Conservation (phyloP, 768 basidiomycete genomes). For the Mrakia gelida region DNA sequence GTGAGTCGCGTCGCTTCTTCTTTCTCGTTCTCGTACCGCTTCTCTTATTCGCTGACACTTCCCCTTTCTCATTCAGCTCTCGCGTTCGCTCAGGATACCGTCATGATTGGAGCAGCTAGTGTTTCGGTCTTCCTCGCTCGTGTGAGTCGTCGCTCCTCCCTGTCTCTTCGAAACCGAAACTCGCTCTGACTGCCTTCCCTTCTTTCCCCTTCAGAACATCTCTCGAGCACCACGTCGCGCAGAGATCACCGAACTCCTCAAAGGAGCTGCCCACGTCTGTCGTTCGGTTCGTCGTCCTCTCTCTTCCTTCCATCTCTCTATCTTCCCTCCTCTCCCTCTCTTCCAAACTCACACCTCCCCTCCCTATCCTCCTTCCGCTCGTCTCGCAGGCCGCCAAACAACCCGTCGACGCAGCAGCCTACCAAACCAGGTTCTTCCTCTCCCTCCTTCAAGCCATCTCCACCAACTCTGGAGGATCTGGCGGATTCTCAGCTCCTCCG, state of each 20-base stretch:
- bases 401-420: constrained; percentile 8
- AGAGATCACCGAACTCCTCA: neutral
- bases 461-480: neutral
- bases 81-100: neutral
- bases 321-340: neutral
- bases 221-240: neutral
- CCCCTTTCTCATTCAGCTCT: neutral
- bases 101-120: neutral
- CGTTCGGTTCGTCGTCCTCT: neutral
- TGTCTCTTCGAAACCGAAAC: neutral
- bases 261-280: neutral
- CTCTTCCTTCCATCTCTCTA: neutral
- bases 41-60: neutral
- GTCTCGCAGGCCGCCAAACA: constrained; percentile 2
- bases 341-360: too few relatives aligned
- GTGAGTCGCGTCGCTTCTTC: neutral
- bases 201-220: neutral
- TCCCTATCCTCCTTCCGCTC: neutral
- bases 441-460: constrained; percentile 4
- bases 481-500: neutral
- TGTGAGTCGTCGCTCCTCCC: neutral
- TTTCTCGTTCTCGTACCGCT: neutral
- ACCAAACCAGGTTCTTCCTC: constrained; percentile 8
- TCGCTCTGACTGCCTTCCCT: neutral
- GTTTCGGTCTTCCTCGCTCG: constrained; percentile 6